A percentile compares a stretch with the other conserved stretches of the same genome.
Conservation (phyloP, 305 asterid species). For the Fraxinus baroniana region DNA sequence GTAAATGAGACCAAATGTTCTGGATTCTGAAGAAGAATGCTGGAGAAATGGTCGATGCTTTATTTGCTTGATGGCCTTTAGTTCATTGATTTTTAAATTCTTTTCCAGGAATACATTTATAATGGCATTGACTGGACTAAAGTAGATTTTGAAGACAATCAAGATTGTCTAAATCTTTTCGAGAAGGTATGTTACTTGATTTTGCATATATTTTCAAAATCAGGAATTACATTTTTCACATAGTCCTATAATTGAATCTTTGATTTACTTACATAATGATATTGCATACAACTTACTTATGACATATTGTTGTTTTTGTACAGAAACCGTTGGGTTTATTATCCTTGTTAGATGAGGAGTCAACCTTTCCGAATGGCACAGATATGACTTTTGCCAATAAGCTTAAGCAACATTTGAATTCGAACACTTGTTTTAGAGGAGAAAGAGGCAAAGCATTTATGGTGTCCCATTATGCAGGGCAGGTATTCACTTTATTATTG, state of each 20-base stretch:
- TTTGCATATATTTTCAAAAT: not conserved
- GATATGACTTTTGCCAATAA: constrained; percentile 95
- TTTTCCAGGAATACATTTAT: constrained; percentile 83
- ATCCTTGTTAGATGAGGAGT: constrained; percentile 94
- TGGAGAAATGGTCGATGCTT: constrained; percentile 10
- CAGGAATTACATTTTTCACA: not conserved
- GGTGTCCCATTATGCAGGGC: constrained; percentile 95
- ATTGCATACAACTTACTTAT: not conserved
- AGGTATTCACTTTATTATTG: constrained; percentile 50
- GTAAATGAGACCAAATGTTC: constrained; percentile 6
- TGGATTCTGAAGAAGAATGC: not conserved
- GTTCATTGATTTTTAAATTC: constrained; percentile 13
- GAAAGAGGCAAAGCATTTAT: constrained; percentile 84
- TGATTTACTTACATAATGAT: not conserved
- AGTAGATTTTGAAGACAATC: constrained; percentile 96
- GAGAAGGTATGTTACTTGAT: constrained; percentile 64
- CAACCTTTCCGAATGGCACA: constrained; percentile 96
- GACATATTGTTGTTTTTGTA: constrained; percentile 23
- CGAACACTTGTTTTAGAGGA: constrained; percentile 83
- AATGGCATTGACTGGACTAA: constrained; percentile 97
- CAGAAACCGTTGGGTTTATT: constrained; percentile 95
- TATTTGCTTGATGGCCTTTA: not conserved
- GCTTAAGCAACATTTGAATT: constrained; percentile 84
- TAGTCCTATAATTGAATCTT: not conserved
- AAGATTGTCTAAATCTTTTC: constrained; percentile 87